Conservation (phyloP, 352 stramenopile species). For the Phytophthora chlamydospora region DNA sequence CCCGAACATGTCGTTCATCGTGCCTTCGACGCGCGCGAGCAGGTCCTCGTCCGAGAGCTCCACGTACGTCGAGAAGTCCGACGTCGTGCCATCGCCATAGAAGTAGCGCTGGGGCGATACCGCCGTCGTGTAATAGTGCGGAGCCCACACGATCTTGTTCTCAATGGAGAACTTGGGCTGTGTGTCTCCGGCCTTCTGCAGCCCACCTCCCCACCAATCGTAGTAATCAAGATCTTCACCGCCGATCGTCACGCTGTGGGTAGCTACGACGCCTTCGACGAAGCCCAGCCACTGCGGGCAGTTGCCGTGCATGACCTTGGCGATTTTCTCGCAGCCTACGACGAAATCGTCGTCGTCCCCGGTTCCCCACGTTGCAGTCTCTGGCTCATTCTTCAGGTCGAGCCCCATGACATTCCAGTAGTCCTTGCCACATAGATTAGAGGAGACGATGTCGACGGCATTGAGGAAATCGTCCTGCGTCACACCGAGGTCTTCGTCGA, state of each 20-base stretch:
- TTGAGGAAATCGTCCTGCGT: constrained; percentile 65
- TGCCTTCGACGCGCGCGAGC: constrained; percentile 48
- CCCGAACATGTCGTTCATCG: constrained; percentile 83
- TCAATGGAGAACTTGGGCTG: constrained; percentile 56
- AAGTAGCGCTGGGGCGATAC: constrained; percentile 79
- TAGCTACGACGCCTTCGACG: constrained; percentile 69
- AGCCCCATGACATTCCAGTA: constrained; percentile 88
- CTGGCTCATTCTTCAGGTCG: constrained; percentile 84
- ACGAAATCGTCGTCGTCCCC: constrained; percentile 73
- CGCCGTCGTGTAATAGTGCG: constrained; percentile 85
- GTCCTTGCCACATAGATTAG: constrained; percentile 57
- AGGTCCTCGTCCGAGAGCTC: constrained; percentile 67
- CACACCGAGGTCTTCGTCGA: constrained; percentile 49
- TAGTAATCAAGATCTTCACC: constrained; percentile 65
- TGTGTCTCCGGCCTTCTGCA: constrained; percentile 60
- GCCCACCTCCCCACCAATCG: constrained; percentile 81
- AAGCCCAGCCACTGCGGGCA: constrained; percentile 83
- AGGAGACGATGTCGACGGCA: constrained; percentile 61
- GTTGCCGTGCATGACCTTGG: constrained; percentile 73
- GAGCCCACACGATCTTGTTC: constrained; percentile 85
- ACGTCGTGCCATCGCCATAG: constrained; percentile 60
- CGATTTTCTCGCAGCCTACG: constrained; percentile 70
- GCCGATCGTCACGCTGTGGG: constrained; percentile 55
- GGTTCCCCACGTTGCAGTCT: constrained; percentile 71
- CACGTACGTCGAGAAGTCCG: constrained; percentile 58